These are phyloP conservation scores for Kluyveromyces marxianus DNA, from an alignment of 1,139 yeast genomes.

Conservation along the genomic window DNA sequence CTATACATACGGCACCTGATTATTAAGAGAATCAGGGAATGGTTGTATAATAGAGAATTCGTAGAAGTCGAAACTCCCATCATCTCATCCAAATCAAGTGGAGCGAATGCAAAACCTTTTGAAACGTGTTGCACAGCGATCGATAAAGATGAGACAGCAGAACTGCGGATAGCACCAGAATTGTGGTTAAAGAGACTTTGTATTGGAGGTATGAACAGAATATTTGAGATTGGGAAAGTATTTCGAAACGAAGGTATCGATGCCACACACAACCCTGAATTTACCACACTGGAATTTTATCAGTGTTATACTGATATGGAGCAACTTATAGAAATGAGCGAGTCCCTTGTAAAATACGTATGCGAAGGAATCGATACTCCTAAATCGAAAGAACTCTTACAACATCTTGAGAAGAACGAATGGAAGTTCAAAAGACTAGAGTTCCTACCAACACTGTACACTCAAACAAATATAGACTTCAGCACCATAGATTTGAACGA, in stretches of 20 bases:
- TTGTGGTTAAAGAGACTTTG: constrained; percentile 81
- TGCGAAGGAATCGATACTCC: constrained; percentile 6
- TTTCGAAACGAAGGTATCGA: constrained; percentile 94
- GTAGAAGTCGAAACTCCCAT: constrained; percentile 87
- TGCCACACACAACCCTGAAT: constrained; percentile 96
- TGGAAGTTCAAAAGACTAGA: constrained; percentile 39
- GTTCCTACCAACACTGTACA: constrained; percentile 51
- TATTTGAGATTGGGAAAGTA: constrained; percentile 78
- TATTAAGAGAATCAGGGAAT: constrained; percentile 48
- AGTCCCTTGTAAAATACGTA: constrained; percentile 43
- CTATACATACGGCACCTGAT: constrained; percentile 50
- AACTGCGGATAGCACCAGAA: constrained; percentile 87
- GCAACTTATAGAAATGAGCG: constrained; percentile 66
- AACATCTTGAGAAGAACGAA: constrained; percentile 24
- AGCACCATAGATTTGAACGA: constrained; percentile 29
- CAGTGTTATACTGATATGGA: constrained; percentile 92
- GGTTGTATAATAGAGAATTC: constrained; percentile 49
- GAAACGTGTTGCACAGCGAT: constrained; percentile 47
- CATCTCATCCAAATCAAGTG: constrained; percentile 62
- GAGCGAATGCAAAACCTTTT: constrained; percentile 88
- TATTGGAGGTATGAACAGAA: constrained; percentile 75
- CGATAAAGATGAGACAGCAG: constrained; percentile 35
- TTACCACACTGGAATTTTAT: constrained; percentile 95
- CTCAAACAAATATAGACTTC: constrained; percentile 33
- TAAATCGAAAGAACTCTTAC: constrained; percentile 38